phyloP scores from a whole-genome alignment of 768 basidiomycete species.

The Lactifluus volemus region DNA sequence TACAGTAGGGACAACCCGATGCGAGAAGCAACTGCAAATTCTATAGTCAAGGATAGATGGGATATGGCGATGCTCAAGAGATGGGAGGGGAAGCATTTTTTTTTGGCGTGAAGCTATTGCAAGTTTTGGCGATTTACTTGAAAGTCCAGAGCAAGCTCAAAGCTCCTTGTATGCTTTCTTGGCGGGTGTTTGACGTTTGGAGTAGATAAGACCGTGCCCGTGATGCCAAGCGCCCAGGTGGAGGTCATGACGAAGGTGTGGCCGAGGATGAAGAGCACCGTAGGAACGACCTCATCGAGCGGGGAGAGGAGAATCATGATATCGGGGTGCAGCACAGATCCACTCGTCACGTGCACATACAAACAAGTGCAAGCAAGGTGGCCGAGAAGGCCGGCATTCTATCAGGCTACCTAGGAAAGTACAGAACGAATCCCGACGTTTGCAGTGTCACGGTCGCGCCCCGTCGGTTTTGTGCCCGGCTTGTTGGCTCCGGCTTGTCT shows the following conservation, averaged over 20 bases:
- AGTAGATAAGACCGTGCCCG: slow-evolving; percentile 89
- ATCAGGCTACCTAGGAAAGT: no score
- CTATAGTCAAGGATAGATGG: slow-evolving; percentile 4
- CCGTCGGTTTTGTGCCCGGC: no score
- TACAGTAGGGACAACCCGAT: no score
- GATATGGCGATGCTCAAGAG: neutral
- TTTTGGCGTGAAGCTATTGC: neutral
- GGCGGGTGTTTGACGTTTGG: slow-evolving; percentile 35
- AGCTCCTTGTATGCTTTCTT: slow-evolving; percentile 22
- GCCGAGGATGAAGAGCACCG: slow-evolving; percentile 55
- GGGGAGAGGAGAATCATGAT: slow-evolving; percentile 50
- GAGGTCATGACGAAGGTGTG: slow-evolving; percentile 82
- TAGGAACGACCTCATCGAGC: slow-evolving; percentile 50
- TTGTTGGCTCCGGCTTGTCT: no score
- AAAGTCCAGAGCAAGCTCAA: slow-evolving; percentile 6
- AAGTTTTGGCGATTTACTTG: slow-evolving; percentile 1
- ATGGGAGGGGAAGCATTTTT: neutral
- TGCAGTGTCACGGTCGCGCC: no score
- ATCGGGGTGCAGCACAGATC: no score
- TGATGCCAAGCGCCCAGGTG: slow-evolving; percentile 86
- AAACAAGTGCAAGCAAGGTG: no score
- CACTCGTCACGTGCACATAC: no score
- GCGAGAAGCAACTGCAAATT: no score
- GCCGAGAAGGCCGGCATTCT: no score
- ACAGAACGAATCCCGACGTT: no score